Evolutionary conservation across 768 basidiomycete species (phyloP), one percentile per base, ranked within the genome.

Genomic region (Megacollybia marginata): DNA sequence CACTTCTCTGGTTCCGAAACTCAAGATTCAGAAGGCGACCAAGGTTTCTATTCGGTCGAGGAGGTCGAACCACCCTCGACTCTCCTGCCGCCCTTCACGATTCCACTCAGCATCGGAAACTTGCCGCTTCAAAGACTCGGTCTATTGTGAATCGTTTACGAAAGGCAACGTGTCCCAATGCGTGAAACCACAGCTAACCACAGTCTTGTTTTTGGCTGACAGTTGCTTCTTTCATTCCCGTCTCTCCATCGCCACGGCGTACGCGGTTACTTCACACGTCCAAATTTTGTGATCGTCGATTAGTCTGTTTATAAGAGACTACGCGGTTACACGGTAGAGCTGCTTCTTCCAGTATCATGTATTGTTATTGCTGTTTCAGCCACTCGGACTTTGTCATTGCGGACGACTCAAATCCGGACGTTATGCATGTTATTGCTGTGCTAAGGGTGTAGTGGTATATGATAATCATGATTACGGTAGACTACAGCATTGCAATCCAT

Each of bases 131-230:
- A 18, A 75, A 74, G 57, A 83, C 81, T 16, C 71, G 81, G 11
- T 74, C 78, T 54, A 76, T 83, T 38, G 76, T 83, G 31, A 80
- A 83, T 54, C 69, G 71, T 33, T 60, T 82, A 36, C 72, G 78
- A 23, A 35, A 15, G 12, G 23, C n/a, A 47, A 34, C 20, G 33
- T n/a, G 6, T 28, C 6, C 23, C 23, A 6, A 28, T 28, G 23
- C 16, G 34, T 32, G 42, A 33, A 18, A 23, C 59, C 59, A 64
- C 33, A 67, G 59, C 59, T 10, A 53, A 59, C 48, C 65, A 70
- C 4, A 70, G 66, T 51, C 62, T 69, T 4, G 9, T 56, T 62
- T 32, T 28, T 6, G 23, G 60, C 67, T 28, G 63, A 69, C 36
- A 50, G 5, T 16, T 44, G 10, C 54, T 28, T 66, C 19, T 51